Evolutionary conservation across 176 grass and related monocot species (phyloP).

Genomic region (Eleusine indica): DNA sequence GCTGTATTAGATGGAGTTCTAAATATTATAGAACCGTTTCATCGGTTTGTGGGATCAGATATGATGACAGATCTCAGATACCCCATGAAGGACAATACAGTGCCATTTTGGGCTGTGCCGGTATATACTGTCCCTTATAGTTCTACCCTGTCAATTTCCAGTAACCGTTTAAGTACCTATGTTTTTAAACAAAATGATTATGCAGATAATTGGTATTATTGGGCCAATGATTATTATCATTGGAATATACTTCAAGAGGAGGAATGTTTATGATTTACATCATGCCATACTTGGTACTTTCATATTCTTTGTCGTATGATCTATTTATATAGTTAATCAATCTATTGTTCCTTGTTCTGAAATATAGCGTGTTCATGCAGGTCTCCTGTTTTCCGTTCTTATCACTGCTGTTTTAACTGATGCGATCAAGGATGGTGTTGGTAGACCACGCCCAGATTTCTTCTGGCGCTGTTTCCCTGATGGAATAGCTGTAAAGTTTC

Average conservation of each 20-base stretch:
- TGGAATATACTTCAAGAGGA: constrained; percentile 72
- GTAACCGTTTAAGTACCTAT: constrained; percentile 10
- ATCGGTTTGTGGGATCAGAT: constrained; percentile 74
- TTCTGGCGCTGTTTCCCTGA: constrained; percentile 89
- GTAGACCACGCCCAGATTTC: constrained; percentile 80
- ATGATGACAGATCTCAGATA: constrained; percentile 87
- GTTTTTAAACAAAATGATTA: constrained; percentile 19
- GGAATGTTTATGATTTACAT: constrained; percentile 86
- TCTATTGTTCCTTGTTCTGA: constrained; percentile 21
- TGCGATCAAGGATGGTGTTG: constrained; percentile 80
- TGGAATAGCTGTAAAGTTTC: constrained; percentile 51
- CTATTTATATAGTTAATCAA: neutral
- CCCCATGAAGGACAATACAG: constrained; percentile 78
- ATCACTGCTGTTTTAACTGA: constrained; percentile 83
- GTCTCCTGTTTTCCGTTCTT: constrained; percentile 72
- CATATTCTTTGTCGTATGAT: neutral
- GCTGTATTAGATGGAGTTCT: constrained; percentile 60
- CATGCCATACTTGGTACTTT: constrained; percentile 66
- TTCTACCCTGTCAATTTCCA: constrained; percentile 30
- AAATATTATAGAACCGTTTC: constrained; percentile 83
- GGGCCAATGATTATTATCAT: constrained; percentile 61
- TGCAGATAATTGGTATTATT: constrained; percentile 66
- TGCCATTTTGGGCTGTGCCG: constrained; percentile 85
- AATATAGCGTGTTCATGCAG: constrained; percentile 37
- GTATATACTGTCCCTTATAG: constrained; percentile 45